phyloP scores from a whole-genome alignment of 2,329 filamentous ascomycete genomes.

The Thermoascus crustaceus region DNA sequence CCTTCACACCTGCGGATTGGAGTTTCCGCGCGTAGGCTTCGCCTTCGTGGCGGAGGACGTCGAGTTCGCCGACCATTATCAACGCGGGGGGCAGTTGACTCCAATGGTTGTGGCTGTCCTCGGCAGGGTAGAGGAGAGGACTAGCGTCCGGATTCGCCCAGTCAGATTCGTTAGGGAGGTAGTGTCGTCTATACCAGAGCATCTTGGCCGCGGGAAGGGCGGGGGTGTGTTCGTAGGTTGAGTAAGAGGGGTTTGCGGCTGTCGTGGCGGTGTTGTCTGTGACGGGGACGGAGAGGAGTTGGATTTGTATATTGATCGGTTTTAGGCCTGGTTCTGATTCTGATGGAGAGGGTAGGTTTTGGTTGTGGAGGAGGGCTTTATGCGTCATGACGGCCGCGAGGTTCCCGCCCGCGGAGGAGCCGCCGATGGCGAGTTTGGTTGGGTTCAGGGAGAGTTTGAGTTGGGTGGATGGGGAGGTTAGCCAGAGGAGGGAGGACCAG shows the following conservation, averaged over 20 bases:
- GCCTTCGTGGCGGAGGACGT: slow-evolving; percentile 50
- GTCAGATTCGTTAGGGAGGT: slow-evolving; percentile 42
- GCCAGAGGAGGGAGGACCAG: slow-evolving; percentile 49
- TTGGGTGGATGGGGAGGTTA: slow-evolving; percentile 33
- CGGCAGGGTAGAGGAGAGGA: slow-evolving; percentile 46
- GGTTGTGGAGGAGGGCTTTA: slow-evolving; percentile 34
- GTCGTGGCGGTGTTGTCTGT: slow-evolving; percentile 49
- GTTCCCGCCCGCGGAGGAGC: slow-evolving; percentile 47
- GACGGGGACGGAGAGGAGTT: slow-evolving; percentile 51
- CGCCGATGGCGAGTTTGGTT: slow-evolving; percentile 40
- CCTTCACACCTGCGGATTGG: slow-evolving; percentile 37
- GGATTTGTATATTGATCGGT: too few species aligned
- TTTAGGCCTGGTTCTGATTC: too few species aligned
- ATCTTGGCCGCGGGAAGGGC: slow-evolving; percentile 50
- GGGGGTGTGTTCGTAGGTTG: slow-evolving; percentile 43
- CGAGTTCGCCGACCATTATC: slow-evolving; percentile 48
- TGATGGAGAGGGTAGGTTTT: slow-evolving; percentile 29
- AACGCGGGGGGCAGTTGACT: slow-evolving; percentile 42
- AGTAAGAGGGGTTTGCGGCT: slow-evolving; percentile 41
- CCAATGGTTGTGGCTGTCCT: slow-evolving; percentile 46
- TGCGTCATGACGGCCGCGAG: slow-evolving; percentile 48
- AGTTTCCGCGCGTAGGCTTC: slow-evolving; percentile 45
- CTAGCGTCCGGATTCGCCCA: slow-evolving; percentile 47
- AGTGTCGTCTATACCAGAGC: slow-evolving; percentile 53
- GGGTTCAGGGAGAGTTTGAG: slow-evolving; percentile 34